phyloP scores from a whole-genome alignment of 306 rosid genomes.

The Casuarina cunninghamiana region DNA sequence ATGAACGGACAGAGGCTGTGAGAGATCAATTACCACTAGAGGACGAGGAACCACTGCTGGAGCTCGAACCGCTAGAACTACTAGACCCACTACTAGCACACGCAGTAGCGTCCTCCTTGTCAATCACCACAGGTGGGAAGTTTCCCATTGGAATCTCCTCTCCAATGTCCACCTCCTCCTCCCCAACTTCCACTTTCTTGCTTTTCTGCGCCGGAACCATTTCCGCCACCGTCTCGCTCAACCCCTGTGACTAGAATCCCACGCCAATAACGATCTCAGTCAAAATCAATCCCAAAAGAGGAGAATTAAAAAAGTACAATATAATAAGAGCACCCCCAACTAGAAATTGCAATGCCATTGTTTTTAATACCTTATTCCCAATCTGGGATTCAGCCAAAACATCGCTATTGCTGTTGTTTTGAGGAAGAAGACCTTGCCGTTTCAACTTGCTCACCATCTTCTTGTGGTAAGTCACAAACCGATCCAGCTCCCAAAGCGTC shows the following conservation, averaged over 20 bases:
- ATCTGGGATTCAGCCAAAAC: neutral
- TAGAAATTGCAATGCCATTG: neutral
- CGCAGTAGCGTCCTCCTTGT: constrained; percentile 78
- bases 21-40: constrained; percentile 68
- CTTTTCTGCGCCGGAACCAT: constrained; percentile 43
- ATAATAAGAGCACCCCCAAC: neutral
- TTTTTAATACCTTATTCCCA: neutral
- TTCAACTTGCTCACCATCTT: constrained; percentile 89
- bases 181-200: constrained; percentile 72
- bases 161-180: constrained; percentile 96
- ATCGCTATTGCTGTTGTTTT: constrained; percentile 27
- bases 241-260: neutral
- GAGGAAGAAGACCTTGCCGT: constrained; percentile 65
- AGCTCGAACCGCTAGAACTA: constrained; percentile 74
- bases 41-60: constrained; percentile 76
- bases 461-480: constrained; percentile 80
- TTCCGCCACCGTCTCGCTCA: constrained; percentile 28
- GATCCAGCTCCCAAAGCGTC: constrained; percentile 97
- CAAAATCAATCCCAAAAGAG: neutral
- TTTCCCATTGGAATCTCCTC: constrained; percentile 78
- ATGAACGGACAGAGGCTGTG: neutral
- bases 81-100: constrained; percentile 70
- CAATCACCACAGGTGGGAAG: constrained; percentile 91
- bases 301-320: neutral
- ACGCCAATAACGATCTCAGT: constrained; percentile 43